Base-by-base conservation (phyloP, 208 protist genomes). In the Leishmania arabica region DNA sequence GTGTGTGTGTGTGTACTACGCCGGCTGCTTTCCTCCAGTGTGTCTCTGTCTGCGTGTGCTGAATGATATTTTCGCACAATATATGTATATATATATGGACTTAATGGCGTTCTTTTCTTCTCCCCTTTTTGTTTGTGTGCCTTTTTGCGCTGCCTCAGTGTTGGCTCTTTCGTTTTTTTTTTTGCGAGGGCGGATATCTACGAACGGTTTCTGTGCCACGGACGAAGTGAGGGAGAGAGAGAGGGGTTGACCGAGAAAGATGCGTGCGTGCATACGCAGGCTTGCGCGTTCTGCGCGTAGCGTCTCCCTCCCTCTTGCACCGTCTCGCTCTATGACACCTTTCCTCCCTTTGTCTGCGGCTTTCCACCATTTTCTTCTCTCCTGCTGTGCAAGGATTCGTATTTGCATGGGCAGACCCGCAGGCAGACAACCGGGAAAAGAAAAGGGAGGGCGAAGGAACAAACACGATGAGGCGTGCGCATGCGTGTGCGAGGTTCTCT, bases 301-400 rank as follows among this genome's bases (percentile, higher is more conserved):
- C 34, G 21, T 74, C 27, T 51, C 24, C 34, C 19, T 15, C 27
- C 54, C 60, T 68, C 8, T 80, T 62, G 60, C 15, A 51, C 69
- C 53, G 19, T 47, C 62, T 77, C n/a, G 58, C 58, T 64, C 8
- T 64, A 64, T 34, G 8, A 17, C 58, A 64, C 27, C 58, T 31
- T 27, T 24, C 58, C 47, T 75, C 58, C 69, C 56, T 72, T 80
- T 34, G 68, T 49, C 3, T 40, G 49, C 58, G 42, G 45, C 71
- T 56, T 13, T 70, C 34, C 17, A 9, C 65, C 17, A 34, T 34
- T 27, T 34, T 70, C 34, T 45, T 31, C 65, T 17, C 65, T 42
- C 31, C 27, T 70, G 0, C 27, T 45, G 53, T 58, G 42, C 70
- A 62, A 3, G 49, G 58, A 13, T 83, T 27, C 17, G 40, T 75